phyloP scores from a whole-genome alignment of 139 green algal genomes.

The Coelastrella sp. region DNA sequence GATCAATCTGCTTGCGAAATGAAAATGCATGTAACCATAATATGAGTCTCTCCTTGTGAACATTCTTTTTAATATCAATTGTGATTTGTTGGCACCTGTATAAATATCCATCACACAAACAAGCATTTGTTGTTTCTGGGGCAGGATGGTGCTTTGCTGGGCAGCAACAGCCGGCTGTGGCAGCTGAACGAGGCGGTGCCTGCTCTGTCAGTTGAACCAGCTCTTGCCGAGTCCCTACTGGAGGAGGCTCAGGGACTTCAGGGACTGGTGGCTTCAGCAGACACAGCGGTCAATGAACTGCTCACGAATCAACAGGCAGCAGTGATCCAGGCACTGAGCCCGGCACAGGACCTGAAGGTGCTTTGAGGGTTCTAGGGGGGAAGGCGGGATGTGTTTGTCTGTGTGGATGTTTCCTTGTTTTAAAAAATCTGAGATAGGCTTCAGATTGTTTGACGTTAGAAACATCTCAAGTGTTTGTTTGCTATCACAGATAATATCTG shows the following conservation, averaged over 20 bases:
- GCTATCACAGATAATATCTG: too few species aligned
- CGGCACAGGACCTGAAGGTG: neutral
- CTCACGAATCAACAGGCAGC: constrained; percentile 13
- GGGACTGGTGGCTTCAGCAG: constrained; percentile 4
- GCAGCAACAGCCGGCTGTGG: constrained; percentile 9
- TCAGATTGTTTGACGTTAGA: too few species aligned
- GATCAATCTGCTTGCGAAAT: too few species aligned
- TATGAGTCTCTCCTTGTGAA: too few species aligned
- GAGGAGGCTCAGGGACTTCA: constrained; percentile 6
- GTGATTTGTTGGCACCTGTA: too few species aligned
- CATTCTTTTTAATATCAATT: too few species aligned
- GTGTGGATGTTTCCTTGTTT: too few species aligned
- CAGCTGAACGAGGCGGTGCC: constrained; percentile 40
- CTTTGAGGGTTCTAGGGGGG: neutral
- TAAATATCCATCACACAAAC: too few species aligned
- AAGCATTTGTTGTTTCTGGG: neutral
- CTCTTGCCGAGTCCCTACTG: neutral
- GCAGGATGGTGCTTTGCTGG: neutral
- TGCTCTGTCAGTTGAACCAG: constrained; percentile 26
- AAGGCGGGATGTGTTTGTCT: neutral
- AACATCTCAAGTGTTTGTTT: too few species aligned
- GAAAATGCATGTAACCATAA: too few species aligned
- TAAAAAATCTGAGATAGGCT: too few species aligned
- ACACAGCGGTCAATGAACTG: constrained; percentile 2
- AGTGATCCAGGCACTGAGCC: neutral